phyloP scores from a whole-genome alignment of 768 basidiomycete species.

The Panaeolus cyanescens region DNA sequence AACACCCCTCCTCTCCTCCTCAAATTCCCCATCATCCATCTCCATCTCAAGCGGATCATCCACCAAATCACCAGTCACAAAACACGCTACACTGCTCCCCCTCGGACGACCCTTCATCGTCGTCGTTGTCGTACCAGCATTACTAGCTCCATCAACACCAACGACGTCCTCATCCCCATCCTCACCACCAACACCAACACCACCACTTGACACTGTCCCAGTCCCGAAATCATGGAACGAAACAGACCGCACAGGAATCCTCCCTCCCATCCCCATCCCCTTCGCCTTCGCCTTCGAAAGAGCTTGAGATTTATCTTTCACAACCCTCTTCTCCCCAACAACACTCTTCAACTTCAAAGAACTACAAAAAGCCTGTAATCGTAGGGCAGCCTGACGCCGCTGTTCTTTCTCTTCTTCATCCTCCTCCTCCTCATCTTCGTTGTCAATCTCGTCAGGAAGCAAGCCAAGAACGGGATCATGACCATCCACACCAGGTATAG shows the following conservation, averaged over 20 bases:
- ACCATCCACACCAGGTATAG: neutral
- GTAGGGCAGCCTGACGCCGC: conserved; percentile 38
- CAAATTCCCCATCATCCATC: neutral
- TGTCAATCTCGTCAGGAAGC: neutral
- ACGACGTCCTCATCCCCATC: neutral
- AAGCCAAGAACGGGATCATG: neutral
- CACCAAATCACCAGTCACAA: neutral
- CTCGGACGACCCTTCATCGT: neutral
- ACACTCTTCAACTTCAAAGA: neutral
- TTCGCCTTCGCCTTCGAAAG: too few species aligned
- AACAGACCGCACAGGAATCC: neutral
- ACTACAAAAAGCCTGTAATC: conserved; percentile 49
- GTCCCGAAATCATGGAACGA: neutral
- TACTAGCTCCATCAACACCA: neutral
- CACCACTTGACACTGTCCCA: neutral
- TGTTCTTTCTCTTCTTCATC: conserved; percentile 39
- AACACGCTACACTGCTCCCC: neutral
- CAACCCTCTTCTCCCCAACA: too few species aligned
- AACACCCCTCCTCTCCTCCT: neutral
- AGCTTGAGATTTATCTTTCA: too few species aligned
- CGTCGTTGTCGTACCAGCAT: neutral
- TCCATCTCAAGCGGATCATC: neutral
- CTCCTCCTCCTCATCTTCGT: neutral
- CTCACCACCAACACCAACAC: neutral
- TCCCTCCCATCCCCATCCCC: too few species aligned